Conservation (phyloP, 495 filamentous ascomycete genomes). For the Aspergillus bertholletiae region DNA sequence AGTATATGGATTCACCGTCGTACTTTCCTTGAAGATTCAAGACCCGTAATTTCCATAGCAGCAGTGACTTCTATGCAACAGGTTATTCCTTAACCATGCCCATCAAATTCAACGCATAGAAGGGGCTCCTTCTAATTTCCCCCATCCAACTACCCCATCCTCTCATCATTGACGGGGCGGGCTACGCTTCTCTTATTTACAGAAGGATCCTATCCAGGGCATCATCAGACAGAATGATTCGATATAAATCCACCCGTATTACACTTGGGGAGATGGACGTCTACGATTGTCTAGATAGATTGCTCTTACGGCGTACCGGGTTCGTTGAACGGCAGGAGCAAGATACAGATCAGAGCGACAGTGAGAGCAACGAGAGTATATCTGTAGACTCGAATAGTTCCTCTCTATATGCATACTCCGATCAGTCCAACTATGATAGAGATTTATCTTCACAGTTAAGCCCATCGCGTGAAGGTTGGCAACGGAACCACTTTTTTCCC, state of each 20-base stretch:
- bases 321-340: conserved; percentile 17
- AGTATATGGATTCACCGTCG: not conserved
- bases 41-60: conserved; percentile 7
- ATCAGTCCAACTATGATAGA: not conserved
- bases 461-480: not conserved
- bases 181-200: no score
- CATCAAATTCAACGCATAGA: no score
- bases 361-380: conserved; percentile 7
- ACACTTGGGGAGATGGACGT: conserved; percentile 52
- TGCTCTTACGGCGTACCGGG: conserved; percentile 14
- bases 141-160: no score
- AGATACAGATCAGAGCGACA: conserved; percentile 12
- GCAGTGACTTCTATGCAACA: no score
- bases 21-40: not conserved
- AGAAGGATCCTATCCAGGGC: not conserved
- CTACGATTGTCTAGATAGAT: conserved; percentile 22
- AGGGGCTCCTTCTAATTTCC: no score
- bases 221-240: conserved; percentile 44
- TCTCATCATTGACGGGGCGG: no score
- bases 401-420: not conserved
- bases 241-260: conserved; percentile 50
- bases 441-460: not conserved
- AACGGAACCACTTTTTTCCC: not conserved
- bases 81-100: no score
- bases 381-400: conserved; percentile 10